Conservation (phyloP, 805 yeast species). For the Kuraishia borneana region DNA sequence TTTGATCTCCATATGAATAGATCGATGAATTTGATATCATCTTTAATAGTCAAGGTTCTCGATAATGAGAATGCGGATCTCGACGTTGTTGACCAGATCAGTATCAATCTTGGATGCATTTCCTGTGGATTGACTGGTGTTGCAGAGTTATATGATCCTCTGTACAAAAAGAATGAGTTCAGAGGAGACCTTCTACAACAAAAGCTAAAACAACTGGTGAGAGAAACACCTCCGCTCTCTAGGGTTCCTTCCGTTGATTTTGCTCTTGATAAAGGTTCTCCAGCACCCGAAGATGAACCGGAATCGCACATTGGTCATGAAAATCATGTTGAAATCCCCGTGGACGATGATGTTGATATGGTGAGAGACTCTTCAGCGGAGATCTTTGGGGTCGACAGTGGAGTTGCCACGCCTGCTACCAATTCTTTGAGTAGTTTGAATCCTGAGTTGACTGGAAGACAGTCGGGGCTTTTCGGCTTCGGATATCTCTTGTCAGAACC, state of each 20-base stretch:
- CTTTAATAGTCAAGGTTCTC: not conserved
- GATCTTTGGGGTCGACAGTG: not conserved
- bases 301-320: not conserved
- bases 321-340: not conserved
- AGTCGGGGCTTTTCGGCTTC: slow-evolving; percentile 11
- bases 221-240: not conserved
- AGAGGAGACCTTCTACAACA: slow-evolving; percentile 6
- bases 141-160: slow-evolving; percentile 57
- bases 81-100: slow-evolving; percentile 16
- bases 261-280: no score
- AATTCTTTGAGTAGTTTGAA: slow-evolving; percentile 19
- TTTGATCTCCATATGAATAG: slow-evolving; percentile 1
- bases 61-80: not conserved
- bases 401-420: slow-evolving; percentile 5
- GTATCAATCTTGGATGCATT: slow-evolving; percentile 43
- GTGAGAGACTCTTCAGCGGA: not conserved
- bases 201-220: slow-evolving; percentile 10
- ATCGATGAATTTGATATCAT: not conserved
- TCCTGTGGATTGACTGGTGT: slow-evolving; percentile 58
- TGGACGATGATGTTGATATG: not conserved
- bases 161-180: slow-evolving; percentile 23
- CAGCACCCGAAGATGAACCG: no score
- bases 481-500: slow-evolving; percentile 17
- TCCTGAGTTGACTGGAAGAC: not conserved
- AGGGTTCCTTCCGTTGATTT: not conserved